Percentiles rank a stretch among this genome's conserved stretches.
phyloP scores from a whole-genome alignment of 2,329 filamentous ascomycete species.

The Aspergillus caelatus region DNA sequence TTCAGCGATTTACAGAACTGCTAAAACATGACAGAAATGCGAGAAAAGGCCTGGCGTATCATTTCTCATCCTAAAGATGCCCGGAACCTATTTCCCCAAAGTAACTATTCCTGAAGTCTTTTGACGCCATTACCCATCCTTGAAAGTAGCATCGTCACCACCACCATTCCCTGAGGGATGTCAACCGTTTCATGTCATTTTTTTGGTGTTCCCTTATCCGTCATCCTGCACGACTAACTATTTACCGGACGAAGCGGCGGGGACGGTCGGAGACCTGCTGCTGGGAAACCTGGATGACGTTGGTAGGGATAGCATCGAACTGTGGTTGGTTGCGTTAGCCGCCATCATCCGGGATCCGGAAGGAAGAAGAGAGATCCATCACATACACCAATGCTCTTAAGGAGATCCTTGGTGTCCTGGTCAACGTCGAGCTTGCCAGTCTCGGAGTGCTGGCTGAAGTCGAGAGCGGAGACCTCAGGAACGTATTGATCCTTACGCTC shows the following conservation, averaged over 20 bases:
- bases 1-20: slow-evolving; percentile 8
- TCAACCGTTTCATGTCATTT: slow-evolving; percentile 4
- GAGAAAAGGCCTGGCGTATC: slow-evolving; percentile 5
- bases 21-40: slow-evolving; percentile 6
- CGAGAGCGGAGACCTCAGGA: slow-evolving; percentile 96
- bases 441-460: slow-evolving; percentile 88
- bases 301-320: slow-evolving; percentile 98
- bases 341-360: neutral
- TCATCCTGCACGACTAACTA: slow-evolving; percentile 1
- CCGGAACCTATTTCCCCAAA: slow-evolving; percentile 4
- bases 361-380: slow-evolving; percentile 14
- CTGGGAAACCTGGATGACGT: slow-evolving; percentile 88
- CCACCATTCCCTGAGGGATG: slow-evolving; percentile 1
- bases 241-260: slow-evolving; percentile 61
- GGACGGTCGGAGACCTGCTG: slow-evolving; percentile 82
- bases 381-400: slow-evolving; percentile 98
- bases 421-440: slow-evolving; percentile 93
- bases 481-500: slow-evolving; percentile 99
- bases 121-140: slow-evolving; percentile 8
- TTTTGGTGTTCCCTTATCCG: slow-evolving; percentile 2
- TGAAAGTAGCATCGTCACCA: slow-evolving; percentile 7
- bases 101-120: slow-evolving; percentile 9
- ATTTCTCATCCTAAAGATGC: slow-evolving; percentile 5
- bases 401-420: slow-evolving; percentile 95
- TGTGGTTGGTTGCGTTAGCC: slow-evolving; percentile 47